Conservation (phyloP, 179 eudicot species). For the Monotropa hypopitys region DNA sequence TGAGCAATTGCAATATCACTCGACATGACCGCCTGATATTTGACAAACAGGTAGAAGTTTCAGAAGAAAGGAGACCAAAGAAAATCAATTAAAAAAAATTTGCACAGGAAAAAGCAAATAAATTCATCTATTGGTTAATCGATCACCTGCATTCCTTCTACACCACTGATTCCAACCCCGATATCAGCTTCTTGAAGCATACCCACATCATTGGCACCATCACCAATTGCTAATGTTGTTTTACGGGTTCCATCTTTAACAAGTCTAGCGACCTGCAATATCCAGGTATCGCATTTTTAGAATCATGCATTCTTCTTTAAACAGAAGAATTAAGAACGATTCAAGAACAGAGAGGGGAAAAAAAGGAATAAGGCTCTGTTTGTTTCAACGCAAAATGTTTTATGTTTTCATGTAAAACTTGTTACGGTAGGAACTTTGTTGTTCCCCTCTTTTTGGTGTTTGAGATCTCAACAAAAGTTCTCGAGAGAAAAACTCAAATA, state of each 20-base stretch:
- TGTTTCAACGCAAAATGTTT: too few species aligned
- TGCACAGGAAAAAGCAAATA: neutral
- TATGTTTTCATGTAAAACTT: too few species aligned
- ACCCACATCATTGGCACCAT: conserved; percentile 97
- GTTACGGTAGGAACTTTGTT: too few species aligned
- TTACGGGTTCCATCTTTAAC: conserved; percentile 84
- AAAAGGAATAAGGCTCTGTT: neutral
- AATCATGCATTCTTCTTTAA: neutral
- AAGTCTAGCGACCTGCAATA: conserved; percentile 44
- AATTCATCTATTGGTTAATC: conserved; percentile 3
- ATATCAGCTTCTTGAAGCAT: conserved; percentile 99
- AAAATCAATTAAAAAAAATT: neutral
- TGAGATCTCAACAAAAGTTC: too few species aligned
- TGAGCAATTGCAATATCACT: conserved; percentile 85
- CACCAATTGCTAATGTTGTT: conserved; percentile 91
- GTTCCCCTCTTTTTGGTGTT: too few species aligned
- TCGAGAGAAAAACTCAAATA: too few species aligned
- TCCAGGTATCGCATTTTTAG: neutral
- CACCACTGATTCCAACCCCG: conserved; percentile 95
- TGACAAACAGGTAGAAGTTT: conserved; percentile 8
- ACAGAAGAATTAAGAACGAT: neutral
- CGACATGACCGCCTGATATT: conserved; percentile 75
- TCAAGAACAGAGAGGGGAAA: neutral
- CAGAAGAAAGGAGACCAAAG: conserved; percentile 7
- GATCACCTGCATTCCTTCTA: conserved; percentile 83